A percentile compares a stretch with the other conserved stretches of the same genome.
Evolutionary conservation across 306 rosid species (phyloP).

Genomic region (Vachellia collinsii): DNA sequence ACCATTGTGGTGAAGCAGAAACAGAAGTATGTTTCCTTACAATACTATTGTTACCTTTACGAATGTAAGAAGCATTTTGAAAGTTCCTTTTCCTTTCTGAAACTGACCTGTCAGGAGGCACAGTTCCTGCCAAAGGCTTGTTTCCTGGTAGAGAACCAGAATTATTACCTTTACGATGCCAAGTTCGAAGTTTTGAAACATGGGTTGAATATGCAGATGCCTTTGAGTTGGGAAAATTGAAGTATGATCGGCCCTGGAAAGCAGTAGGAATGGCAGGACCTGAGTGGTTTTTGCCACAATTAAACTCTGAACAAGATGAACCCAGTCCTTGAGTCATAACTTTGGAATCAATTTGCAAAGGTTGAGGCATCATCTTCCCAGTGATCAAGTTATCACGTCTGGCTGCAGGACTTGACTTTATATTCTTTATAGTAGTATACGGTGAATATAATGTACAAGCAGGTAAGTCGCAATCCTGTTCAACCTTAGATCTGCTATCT

Average conservation of each 20-base stretch:
- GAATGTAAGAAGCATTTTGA: slow-evolving; percentile 77
- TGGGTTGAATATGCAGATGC: slow-evolving; percentile 42
- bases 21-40: slow-evolving; percentile 67
- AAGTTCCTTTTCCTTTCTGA: slow-evolving; percentile 51
- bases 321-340: slow-evolving; percentile 43
- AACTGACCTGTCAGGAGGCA: slow-evolving; percentile 57
- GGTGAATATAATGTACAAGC: slow-evolving; percentile 39
- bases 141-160: slow-evolving; percentile 33
- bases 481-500: slow-evolving; percentile 43
- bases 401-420: slow-evolving; percentile 43
- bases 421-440: slow-evolving; percentile 32
- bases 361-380: slow-evolving; percentile 49
- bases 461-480: slow-evolving; percentile 42
- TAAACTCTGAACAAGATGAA: slow-evolving; percentile 37
- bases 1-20: slow-evolving; percentile 52
- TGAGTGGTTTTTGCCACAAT: slow-evolving; percentile 52
- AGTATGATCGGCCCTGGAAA: slow-evolving; percentile 27
- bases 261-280: slow-evolving; percentile 35
- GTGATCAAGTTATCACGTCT: slow-evolving; percentile 33
- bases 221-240: slow-evolving; percentile 37
- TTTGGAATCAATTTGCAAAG: slow-evolving; percentile 50
- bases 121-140: slow-evolving; percentile 41
- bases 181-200: slow-evolving; percentile 52
- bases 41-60: slow-evolving; percentile 86
- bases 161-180: slow-evolving; percentile 54